Evolutionary conservation across 1,139 yeast genomes (phyloP).

Genomic region (Magnusiomyces suaveolens): DNA sequence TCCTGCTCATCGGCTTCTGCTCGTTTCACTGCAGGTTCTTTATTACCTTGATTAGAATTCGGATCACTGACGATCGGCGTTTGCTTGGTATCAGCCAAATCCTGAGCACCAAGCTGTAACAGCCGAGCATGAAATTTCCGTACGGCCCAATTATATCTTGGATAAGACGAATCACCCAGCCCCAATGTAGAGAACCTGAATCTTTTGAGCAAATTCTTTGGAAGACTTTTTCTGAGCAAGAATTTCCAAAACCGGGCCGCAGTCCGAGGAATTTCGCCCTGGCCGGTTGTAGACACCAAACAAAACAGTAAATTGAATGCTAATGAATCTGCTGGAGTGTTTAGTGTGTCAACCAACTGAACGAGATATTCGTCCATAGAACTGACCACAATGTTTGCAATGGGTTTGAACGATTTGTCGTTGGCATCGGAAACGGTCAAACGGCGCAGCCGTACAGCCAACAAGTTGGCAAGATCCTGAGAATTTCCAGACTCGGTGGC

Average conservation of each 20-base stretch:
- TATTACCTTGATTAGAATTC: neutral
- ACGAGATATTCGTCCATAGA: conserved; percentile 49
- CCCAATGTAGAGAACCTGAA: conserved; percentile 69
- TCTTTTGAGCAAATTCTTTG: conserved; percentile 47
- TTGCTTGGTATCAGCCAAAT: conserved; percentile 38
- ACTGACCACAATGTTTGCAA: conserved; percentile 11
- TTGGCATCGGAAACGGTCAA: conserved; percentile 30
- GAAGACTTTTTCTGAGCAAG: conserved; percentile 58
- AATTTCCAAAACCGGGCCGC: conserved; percentile 65
- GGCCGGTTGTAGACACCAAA: conserved; percentile 92
- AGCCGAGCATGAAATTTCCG: conserved; percentile 71
- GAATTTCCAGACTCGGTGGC: conserved; percentile 94
- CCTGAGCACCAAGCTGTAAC: conserved; percentile 70
- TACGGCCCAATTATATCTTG: conserved; percentile 74
- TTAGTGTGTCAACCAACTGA: conserved; percentile 24
- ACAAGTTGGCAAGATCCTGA: conserved; percentile 68
- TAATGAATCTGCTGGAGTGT: conserved; percentile 23
- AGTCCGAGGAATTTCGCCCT: conserved; percentile 85
- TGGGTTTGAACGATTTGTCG: neutral
- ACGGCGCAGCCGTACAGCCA: conserved; percentile 50
- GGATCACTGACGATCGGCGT: neutral
- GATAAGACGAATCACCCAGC: conserved; percentile 89
- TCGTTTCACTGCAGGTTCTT: conserved; percentile 27
- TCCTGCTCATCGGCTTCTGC: conserved; percentile 87
- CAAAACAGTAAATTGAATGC: conserved; percentile 44